These are phyloP conservation scores for Trebouxia sp. DNA, from an alignment of 139 green algal genomes.

Conservation along the genomic window DNA sequence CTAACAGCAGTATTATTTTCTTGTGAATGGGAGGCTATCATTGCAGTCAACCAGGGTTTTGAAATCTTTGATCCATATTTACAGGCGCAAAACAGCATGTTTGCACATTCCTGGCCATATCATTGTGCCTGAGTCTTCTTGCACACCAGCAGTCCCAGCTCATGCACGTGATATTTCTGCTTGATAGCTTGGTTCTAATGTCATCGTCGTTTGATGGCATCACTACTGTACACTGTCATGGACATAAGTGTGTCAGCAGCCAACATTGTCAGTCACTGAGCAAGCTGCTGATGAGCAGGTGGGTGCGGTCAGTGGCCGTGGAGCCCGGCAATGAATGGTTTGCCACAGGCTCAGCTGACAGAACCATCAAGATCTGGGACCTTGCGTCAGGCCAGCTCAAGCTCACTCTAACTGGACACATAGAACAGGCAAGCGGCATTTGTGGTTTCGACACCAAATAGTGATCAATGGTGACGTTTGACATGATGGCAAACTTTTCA, in stretches of 20 bases:
- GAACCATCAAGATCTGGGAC: conserved; percentile 99
- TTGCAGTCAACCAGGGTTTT: no score
- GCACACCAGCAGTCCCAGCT: background rate
- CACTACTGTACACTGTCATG: background rate
- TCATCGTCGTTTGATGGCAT: background rate
- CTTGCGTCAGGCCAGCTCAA: conserved; percentile 86
- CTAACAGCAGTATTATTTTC: no score
- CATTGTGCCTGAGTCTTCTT: no score
- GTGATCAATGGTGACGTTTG: no score
- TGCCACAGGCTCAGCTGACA: conserved; percentile 87
- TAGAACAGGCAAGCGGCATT: conserved; percentile 79
- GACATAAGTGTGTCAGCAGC: background rate
- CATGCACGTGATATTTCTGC: background rate
- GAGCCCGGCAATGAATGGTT: conserved; percentile 98
- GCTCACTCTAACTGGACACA: conserved; percentile 99
- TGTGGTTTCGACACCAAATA: background rate
- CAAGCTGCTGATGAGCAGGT: conserved; percentile 55
- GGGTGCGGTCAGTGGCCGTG: conserved; percentile 92
- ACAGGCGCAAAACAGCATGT: no score
- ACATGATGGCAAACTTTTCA: no score
- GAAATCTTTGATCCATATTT: no score
- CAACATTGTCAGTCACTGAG: background rate
- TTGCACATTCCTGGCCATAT: no score
- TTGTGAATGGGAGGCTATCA: no score
- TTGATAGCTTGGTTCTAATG: background rate